Percentiles rank a stretch among this genome's conserved stretches.
These are phyloP conservation scores for Trichoderma koningii DNA, from an alignment of 2,329 filamentous ascomycete species.

Conservation along the genomic window DNA sequence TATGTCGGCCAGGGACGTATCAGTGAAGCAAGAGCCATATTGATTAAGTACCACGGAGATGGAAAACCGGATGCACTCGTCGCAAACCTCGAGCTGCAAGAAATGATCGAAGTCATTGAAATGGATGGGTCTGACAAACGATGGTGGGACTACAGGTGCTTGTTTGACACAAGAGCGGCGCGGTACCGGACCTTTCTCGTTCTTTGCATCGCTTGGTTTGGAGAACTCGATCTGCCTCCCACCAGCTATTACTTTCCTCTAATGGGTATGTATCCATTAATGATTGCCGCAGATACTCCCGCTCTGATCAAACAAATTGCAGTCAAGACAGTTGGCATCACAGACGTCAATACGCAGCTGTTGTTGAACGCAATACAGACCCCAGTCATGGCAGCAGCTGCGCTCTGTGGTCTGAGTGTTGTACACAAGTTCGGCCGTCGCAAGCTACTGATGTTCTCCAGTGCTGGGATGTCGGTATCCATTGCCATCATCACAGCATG, in stretches of 20 bases:
- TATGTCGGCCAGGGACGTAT: constrained; percentile 7
- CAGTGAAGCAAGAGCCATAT: neutral
- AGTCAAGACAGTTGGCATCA: constrained; percentile 14
- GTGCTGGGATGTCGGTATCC: constrained; percentile 7
- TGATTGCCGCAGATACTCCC: neutral
- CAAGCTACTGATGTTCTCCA: constrained; percentile 15
- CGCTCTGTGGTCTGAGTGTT: constrained; percentile 11
- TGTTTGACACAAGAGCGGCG: constrained; percentile 13
- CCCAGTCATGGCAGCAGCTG: neutral
- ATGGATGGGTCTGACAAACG: constrained; percentile 4
- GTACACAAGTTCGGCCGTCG: constrained; percentile 8
- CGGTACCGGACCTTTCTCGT: constrained; percentile 11
- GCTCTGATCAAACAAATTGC: neutral
- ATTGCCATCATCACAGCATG: constrained; percentile 8
- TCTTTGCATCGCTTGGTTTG: constrained; percentile 7
- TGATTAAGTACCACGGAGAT: constrained; percentile 7
- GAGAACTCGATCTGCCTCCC: constrained; percentile 9
- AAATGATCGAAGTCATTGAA: constrained; percentile 10
- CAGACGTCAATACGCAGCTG: neutral
- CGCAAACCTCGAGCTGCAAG: constrained; percentile 9
- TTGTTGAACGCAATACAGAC: constrained; percentile 10
- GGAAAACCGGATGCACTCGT: constrained; percentile 6
- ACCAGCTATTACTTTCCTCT: constrained; percentile 7
- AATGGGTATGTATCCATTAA: neutral
- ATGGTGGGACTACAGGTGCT: constrained; percentile 7